Percentiles rank a stretch among this genome's conserved stretches.
Conservation (phyloP, 2,329 filamentous ascomycete genomes). For the Xylaria arbuscula region DNA sequence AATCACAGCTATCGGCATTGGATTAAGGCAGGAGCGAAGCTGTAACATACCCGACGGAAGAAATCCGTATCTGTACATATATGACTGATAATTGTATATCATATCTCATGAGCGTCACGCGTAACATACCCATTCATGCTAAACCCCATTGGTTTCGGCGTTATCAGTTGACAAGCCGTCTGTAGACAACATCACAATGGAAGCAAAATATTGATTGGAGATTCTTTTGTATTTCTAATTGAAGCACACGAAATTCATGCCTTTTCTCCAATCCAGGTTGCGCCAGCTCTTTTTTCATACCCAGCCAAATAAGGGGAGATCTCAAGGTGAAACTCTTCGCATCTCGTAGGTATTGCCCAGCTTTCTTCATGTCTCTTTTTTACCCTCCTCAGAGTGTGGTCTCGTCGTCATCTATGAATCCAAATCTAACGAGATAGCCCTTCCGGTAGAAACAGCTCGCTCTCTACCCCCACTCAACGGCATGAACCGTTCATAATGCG, state of each 20-base stretch:
- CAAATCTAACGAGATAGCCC: slow-evolving; percentile 12
- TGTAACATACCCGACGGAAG: neutral
- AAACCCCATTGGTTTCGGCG: neutral
- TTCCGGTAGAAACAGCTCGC: slow-evolving; percentile 21
- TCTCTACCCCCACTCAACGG: slow-evolving; percentile 3
- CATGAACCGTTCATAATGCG: slow-evolving; percentile 10
- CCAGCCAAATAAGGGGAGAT: slow-evolving; percentile 22
- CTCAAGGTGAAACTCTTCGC: slow-evolving; percentile 35
- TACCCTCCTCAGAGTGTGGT: slow-evolving; percentile 28
- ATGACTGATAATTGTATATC: slow-evolving; percentile 1
- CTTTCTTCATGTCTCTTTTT: slow-evolving; percentile 15
- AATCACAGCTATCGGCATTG: neutral
- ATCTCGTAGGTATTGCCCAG: slow-evolving; percentile 16
- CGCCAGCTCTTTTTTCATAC: slow-evolving; percentile 15
- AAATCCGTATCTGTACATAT: neutral
- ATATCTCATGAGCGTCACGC: neutral
- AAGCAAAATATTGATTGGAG: slow-evolving; percentile 38
- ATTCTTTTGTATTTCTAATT: slow-evolving; percentile 39
- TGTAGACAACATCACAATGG: neutral
- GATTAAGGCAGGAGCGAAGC: neutral
- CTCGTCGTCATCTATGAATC: slow-evolving; percentile 26
- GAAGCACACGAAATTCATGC: slow-evolving; percentile 27
- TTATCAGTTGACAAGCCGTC: neutral
- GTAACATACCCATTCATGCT: neutral
- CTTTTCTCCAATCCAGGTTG: slow-evolving; percentile 20